Evolutionary conservation across 2,329 filamentous ascomycete species (phyloP).

Genomic region (Botryotinia narcissicola): DNA sequence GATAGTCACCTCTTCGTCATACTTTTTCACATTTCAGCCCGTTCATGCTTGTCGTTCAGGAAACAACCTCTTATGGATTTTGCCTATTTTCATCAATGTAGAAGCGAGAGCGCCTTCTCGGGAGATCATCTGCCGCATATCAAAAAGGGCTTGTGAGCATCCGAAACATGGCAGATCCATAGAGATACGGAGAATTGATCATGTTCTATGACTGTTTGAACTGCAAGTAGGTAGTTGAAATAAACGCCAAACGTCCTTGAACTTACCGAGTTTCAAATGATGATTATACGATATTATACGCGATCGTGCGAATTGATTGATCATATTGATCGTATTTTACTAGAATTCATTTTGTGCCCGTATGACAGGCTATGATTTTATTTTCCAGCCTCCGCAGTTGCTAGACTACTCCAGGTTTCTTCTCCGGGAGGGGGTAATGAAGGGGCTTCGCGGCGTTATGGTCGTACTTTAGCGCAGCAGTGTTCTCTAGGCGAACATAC

Average conservation of each 20-base stretch:
- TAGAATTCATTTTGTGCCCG: background rate
- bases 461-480: conserved; percentile 12
- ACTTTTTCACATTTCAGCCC: conserved; percentile 15
- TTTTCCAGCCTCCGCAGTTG: conserved; percentile 10
- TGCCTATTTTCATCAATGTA: conserved; percentile 14
- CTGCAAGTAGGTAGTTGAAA: background rate
- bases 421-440: conserved; percentile 19
- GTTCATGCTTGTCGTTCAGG: conserved; percentile 10
- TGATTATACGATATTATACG: background rate
- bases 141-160: conserved; percentile 22
- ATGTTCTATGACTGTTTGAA: conserved; percentile 15
- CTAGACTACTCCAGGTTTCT: conserved; percentile 21
- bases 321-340: background rate
- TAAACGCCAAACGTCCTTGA: conserved; percentile 6
- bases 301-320: conserved; percentile 13
- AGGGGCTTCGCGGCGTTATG: conserved; percentile 21
- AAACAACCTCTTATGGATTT: background rate
- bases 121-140: conserved; percentile 30
- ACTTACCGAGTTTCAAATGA: conserved; percentile 11
- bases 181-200: conserved; percentile 17
- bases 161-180: conserved; percentile 19
- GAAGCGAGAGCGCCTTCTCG: conserved; percentile 23
- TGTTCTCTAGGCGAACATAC: background rate
- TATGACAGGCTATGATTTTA: background rate
- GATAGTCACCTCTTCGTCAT: conserved; percentile 15